A percentile compares a stretch with the other conserved stretches of the same genome.
Conservation (phyloP, 306 rosid species). For the Quercus ilex region DNA sequence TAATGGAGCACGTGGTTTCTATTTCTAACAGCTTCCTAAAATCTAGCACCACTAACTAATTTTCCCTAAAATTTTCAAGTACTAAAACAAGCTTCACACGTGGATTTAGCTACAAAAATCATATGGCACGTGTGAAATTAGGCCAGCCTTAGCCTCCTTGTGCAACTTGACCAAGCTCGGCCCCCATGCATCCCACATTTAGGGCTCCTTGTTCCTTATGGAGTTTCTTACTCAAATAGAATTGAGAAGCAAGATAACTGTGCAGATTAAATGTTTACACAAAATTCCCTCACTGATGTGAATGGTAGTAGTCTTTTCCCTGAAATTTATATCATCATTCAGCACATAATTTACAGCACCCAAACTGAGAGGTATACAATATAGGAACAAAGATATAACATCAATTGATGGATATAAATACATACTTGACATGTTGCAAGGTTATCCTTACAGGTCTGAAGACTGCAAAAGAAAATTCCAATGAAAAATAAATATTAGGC, state of each 20-base stretch:
- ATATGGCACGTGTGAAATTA: no score
- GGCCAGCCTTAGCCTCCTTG: no score
- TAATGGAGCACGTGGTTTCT: no score
- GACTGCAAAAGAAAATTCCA: slow-evolving; percentile 55
- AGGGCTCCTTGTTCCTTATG: neutral
- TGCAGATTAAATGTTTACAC: neutral
- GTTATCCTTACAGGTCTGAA: slow-evolving; percentile 60
- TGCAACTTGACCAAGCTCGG: no score
- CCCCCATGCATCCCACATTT: no score
- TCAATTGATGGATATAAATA: neutral
- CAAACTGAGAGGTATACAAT: neutral
- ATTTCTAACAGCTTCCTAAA: no score
- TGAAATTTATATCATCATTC: neutral
- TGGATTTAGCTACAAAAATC: no score
- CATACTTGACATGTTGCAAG: slow-evolving; percentile 77
- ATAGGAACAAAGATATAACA: neutral
- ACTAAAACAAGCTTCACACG: no score
- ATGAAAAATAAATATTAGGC: neutral
- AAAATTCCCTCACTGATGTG: neutral
- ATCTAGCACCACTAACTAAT: no score
- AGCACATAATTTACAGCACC: neutral
- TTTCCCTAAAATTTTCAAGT: no score
- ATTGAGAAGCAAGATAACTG: neutral
- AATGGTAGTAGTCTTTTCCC: neutral
- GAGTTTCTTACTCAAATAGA: neutral